Base-by-base conservation (phyloP, 345 rosid genomes). In the Gossypium turneri region DNA sequence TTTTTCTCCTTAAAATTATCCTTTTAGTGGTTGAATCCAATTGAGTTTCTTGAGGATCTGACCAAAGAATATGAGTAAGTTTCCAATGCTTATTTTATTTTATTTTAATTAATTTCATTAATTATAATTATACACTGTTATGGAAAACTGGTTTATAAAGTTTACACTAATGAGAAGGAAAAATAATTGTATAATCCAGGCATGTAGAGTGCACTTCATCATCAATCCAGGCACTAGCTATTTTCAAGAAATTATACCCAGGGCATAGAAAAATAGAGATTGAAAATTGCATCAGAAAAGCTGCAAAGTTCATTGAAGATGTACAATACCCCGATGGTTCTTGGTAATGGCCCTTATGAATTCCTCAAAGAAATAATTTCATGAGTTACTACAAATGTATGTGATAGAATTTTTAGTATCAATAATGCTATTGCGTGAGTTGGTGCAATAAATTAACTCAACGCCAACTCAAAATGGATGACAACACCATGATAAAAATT, bases 191-290 rank as follows among this genome's bases (percentile, higher is more conserved):
- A 27, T 29, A 27, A 16, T 63, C 0, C 3, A 63, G 67, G 22
- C 9, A 86, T 48, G 79, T 77, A 0, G 92, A 90, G 47, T 88
- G 90, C 74, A 88, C 90, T 1, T 79, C 88, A 12, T 79, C 94
- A 0, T 81, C 85, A n/a, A 85, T 88, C 20, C 82, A 88, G 8
- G 86, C 82, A 3, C 43, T 90, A 2, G 77, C 57, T 12, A 24
- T 85, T 75, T 88, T 90, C 78, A 78, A 67, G 73, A 79, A 85
- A 78, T 63, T 81, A 51, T 79, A 78, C 70, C 87, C 88, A 0
- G 75, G 67, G 0, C 88, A 87, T n/a, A 83, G 83, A 76, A 75
- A n/a, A 58, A 75, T 51, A 24, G 89, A 90, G 75, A 81, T 88
- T 34, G 82, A 79, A 1, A 71, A 27, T 59, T 86, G 80, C 76